These are phyloP conservation scores for Fusarium sp. DNA, from an alignment of 2,329 filamentous ascomycete genomes.

Conservation along the genomic window DNA sequence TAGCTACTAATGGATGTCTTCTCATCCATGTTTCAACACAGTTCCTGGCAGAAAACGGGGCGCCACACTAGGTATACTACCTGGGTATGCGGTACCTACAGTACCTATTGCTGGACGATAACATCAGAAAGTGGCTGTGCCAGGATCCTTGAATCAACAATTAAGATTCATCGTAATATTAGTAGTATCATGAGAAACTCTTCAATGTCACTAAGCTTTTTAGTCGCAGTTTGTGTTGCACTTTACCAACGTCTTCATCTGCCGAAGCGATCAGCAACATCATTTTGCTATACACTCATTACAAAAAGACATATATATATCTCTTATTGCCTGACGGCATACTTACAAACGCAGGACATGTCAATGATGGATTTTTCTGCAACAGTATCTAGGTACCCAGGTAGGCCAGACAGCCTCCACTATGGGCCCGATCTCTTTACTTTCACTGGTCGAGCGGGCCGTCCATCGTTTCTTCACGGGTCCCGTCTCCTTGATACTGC, in stretches of 20 bases:
- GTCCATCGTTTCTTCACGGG: neutral
- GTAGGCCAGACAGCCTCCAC: neutral
- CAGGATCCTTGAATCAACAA: neutral
- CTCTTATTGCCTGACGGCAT: too few species aligned
- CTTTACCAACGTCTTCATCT: too few species aligned
- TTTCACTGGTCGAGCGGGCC: constrained; percentile 21
- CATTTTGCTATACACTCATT: neutral
- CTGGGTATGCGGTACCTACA: neutral
- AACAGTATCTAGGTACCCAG: neutral
- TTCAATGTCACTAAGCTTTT: neutral
- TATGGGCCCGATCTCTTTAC: neutral
- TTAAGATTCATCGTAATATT: neutral
- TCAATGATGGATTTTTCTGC: neutral
- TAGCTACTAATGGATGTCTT: neutral
- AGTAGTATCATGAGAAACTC: neutral
- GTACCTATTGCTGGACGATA: too few species aligned
- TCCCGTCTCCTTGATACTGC: neutral
- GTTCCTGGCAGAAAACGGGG: neutral
- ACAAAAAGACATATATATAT: neutral
- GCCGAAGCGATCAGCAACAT: neutral
- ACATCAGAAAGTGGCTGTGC: neutral
- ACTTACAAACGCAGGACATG: too few species aligned
- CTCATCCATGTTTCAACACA: constrained; percentile 1
- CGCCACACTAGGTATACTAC: too few species aligned
- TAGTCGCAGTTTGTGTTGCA: neutral